Evolutionary conservation across 202 grass and related monocot genomes (phyloP).

Genomic region (Hordeum pubiflorum): DNA sequence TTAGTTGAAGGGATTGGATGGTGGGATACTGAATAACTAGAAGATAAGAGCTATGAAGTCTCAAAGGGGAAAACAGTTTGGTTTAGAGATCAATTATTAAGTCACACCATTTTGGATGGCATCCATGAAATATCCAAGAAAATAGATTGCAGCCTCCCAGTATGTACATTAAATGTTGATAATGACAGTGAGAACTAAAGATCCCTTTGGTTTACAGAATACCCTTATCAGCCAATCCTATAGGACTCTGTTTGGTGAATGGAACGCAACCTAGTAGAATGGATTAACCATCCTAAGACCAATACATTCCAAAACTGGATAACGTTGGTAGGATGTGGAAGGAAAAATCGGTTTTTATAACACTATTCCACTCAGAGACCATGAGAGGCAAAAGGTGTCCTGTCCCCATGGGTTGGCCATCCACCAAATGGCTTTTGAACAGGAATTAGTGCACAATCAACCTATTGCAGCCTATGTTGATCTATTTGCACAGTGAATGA

Average conservation of each 20-base stretch:
- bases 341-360: not conserved
- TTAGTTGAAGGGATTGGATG: not conserved
- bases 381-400: not conserved
- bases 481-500: conserved; percentile 1
- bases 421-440: not conserved
- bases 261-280: not conserved
- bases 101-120: not conserved
- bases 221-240: not conserved
- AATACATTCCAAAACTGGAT: not conserved
- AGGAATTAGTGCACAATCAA: not conserved
- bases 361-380: not conserved
- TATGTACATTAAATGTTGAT: not conserved
- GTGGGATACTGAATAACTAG: not conserved
- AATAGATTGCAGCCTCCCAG: not conserved
- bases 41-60: not conserved
- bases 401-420: not conserved
- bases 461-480: not conserved
- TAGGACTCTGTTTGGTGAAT: not conserved
- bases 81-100: not conserved
- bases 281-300: not conserved
- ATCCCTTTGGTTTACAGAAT: not conserved
- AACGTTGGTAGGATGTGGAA: not conserved
- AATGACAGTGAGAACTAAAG: not conserved
- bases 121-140: not conserved
- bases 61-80: not conserved